Base-by-base conservation (phyloP, 2,329 filamentous ascomycete species). In the Cordyceps farinosa region DNA sequence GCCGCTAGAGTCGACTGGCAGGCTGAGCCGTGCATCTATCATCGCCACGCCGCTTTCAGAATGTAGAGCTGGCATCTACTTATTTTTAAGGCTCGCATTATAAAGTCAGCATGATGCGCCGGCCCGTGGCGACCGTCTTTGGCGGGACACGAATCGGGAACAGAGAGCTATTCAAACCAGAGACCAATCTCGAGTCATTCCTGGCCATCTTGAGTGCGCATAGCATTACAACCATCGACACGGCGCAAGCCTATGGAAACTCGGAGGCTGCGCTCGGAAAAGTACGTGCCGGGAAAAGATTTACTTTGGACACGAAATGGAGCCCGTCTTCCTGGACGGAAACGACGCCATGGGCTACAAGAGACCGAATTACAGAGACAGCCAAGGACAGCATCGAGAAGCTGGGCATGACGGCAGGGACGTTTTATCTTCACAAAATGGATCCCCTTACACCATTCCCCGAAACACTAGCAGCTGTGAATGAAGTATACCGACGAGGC, bases 221-320 rank as follows among this genome's bases (percentile, higher is more conserved):
- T 54, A 30, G 54, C 15, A 27, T 66, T 27, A 64, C 42, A 17
- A 64, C 54, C 15, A 66, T 66, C 51, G 65, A 66, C 38, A 66
- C 65, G 22, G 65, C 65, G 17, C 65, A 66, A 34, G 57, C 54
- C 8, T 66, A 66, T 42, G 61, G 64, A n/a, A 66, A 64, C 27
- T 66, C 64, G n/a, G 61, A 66, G 40, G 53, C 42, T 45, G 59
- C 64, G 5, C 40, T 66, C 32, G 65, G 65, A 22, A 30, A 54
- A 50, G 40, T 65, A 10, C n/a, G 54, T 22, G 65, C 65, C 10
- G 65, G 65, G 1, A n/a, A 32, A 27, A 64, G 61, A 64, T 66
- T 66, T 47, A 53, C 57, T 9, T 38, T 66, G 53, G 65, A 66
- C 42, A 66, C 65, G 40, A 66, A 66, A 65, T 66, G 65, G 65